phyloP scores from a whole-genome alignment of 2,329 filamentous ascomycete species.

The Pseudofabraea citricarpa region DNA sequence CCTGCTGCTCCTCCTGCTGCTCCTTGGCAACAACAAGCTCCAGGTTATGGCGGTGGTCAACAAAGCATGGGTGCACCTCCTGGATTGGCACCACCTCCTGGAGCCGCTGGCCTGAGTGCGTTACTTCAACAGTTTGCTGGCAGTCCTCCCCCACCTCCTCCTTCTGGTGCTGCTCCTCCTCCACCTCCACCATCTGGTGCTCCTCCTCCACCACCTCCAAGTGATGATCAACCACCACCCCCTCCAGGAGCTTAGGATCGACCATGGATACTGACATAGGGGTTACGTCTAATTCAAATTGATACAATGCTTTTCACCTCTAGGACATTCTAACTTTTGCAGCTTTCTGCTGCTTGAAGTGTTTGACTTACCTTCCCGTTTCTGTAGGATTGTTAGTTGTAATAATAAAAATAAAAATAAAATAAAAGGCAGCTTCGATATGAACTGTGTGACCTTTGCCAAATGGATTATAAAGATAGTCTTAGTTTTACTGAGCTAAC shows the following conservation, averaged over 20 bases:
- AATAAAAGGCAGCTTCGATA: not conserved
- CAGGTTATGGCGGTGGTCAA: conserved; percentile 32
- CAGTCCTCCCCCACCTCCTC: conserved; percentile 45
- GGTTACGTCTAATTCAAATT: not conserved
- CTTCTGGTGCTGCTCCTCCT: conserved; percentile 46
- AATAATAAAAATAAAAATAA: not conserved
- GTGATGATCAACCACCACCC: conserved; percentile 58
- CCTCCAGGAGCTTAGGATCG: conserved; percentile 37
- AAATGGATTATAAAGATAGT: too few species aligned
- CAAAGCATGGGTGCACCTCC: conserved; percentile 41
- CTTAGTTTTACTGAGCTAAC: too few species aligned
- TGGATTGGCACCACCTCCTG: conserved; percentile 46
- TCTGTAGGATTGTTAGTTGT: not conserved
- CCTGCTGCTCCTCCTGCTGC: conserved; percentile 38
- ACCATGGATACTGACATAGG: conserved; percentile 1
- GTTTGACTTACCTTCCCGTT: not conserved
- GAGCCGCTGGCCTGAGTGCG: conserved; percentile 56
- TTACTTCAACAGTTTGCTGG: conserved; percentile 61
- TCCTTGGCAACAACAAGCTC: conserved; percentile 37
- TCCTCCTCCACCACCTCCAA: conserved; percentile 56
- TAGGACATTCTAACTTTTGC: not conserved
- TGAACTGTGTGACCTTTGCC: not conserved
- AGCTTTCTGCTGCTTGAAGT: not conserved
- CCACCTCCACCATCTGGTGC: conserved; percentile 50
- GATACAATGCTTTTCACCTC: not conserved